Conservation (phyloP, 768 basidiomycete genomes). For the Kondoa malvinella region DNA sequence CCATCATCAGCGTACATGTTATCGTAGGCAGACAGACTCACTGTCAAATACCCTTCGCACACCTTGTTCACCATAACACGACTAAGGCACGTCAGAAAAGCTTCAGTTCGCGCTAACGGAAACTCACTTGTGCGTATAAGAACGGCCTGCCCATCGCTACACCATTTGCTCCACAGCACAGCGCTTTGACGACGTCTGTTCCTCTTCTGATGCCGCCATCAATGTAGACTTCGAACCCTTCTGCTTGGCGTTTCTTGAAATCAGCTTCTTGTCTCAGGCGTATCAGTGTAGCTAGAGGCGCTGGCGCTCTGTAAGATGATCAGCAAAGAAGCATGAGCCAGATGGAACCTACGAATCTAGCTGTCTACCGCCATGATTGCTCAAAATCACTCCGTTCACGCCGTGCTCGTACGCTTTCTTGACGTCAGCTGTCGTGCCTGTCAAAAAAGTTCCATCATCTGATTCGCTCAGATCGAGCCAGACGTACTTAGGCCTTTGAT, state of each 20-base stretch:
- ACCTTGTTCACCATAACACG: slow-evolving; percentile 2
- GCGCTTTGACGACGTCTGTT: slow-evolving; percentile 34
- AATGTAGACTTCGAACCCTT: slow-evolving; percentile 34
- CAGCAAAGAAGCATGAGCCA: background rate
- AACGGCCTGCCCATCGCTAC: slow-evolving; percentile 1
- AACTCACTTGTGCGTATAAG: background rate
- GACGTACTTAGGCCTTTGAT: slow-evolving; percentile 31
- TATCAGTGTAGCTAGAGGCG: slow-evolving; percentile 46
- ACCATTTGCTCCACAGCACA: background rate
- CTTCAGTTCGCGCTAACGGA: background rate
- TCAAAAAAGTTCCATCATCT: slow-evolving; percentile 33
- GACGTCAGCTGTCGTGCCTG: slow-evolving; percentile 34
- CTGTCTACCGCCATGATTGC: slow-evolving; percentile 44
- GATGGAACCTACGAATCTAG: slow-evolving; percentile 43
- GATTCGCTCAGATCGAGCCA: slow-evolving; percentile 23
- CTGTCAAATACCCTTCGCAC: slow-evolving; percentile 1
- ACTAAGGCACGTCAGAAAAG: background rate
- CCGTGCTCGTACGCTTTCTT: slow-evolving; percentile 33
- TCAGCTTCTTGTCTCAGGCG: slow-evolving; percentile 33
- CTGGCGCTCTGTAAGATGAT: slow-evolving; percentile 36
- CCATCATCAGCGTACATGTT: background rate
- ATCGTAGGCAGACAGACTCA: background rate
- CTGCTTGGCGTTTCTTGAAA: slow-evolving; percentile 29
- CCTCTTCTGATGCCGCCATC: slow-evolving; percentile 39
- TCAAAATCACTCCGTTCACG: slow-evolving; percentile 35